Evolutionary conservation across 176 grass and related monocot genomes (phyloP), one percentile per base, ranked within the genome.

Genomic region (Carex pumila): DNA sequence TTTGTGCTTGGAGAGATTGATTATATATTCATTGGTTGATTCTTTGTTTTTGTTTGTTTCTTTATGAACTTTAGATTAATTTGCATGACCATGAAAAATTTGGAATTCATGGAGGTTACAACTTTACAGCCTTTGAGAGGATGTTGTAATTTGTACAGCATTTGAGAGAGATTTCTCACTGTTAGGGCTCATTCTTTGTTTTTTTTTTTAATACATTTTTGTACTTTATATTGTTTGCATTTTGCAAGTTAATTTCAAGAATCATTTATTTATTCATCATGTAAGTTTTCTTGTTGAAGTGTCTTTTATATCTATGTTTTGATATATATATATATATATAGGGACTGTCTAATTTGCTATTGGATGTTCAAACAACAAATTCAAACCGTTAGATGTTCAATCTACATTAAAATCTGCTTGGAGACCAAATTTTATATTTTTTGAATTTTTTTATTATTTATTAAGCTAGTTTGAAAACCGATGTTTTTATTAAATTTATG

Each of bases 21-120:
- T 83, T 25, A 25, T 25, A 25, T 74, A 36, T 56, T 65, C 39
- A 82, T 62, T 82, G 55, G 61, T 63, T 81, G 56, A 81, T 63
- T 82, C 62, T 65, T 50, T 67, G 61, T 77, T 83, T 65, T 68
- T 68, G 12, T 50, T 83, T 83, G 61, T 49, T 47, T 81, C 1
- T 81, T 81, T 78, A 64, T 81, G 79, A 81, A 64, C 7, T 69
- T 83, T 49, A 68, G 61, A 8, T 83, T 83, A 55, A 66, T 83
- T 29, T 83, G 64, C 61, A 83, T 83, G 62, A 83, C 64, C 61
- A 83, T 83, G 81, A 83, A 53, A 55, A 83, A 52, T 36, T 83
- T 83, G 81, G 68, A 66, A 83, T 69, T 83, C 64, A 83, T 83
- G 61, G 62, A 68, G 62, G 81, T n/a, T n/a, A n/a, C n/a, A n/a